Base-by-base conservation (phyloP, 495 filamentous ascomycete genomes). In the Penicillium alfredii region DNA sequence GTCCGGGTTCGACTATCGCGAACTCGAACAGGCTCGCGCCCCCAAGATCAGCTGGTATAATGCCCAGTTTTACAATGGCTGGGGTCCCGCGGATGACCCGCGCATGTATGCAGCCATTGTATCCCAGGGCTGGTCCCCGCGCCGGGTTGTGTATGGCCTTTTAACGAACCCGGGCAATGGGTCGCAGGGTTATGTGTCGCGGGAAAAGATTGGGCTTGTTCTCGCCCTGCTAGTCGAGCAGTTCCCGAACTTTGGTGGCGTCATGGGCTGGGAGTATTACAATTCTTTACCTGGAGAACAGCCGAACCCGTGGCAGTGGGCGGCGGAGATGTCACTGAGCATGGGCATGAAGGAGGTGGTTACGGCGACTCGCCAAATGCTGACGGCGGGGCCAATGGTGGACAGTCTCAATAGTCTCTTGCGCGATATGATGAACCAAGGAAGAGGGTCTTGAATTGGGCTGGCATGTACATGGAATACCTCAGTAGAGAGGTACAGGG, bases 241-340 rank as follows among this genome's bases (percentile, higher is more conserved):
- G 38, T 84, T 74, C 38, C 72, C 74, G 3, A 66, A 66, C 17
- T 88, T 90, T 55, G 86, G 86, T 6, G 85, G 86, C 2, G 77
- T 89, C 0, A 84, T 84, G 78, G 85, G 86, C 3, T 93, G 86
- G 86, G 86, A 90, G 55, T 93, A 86, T 47, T 90, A 82, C 53
- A 88, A 88, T 60, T 68, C 73, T 1, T 47, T 69, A 27, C 81
- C 81, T 0, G 80, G 78, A 6, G 77, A 64, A 8, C 54, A 51
- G 18, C 60, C 55, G 31, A 58, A 65, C 28, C 82, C 84, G n/a
- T 87, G 81, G 81, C 64, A 74, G 51, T 87, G 84, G 84, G 80
- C 76, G 2, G 65, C 76, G 31, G 49, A 54, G 26, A 81, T 86
- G 72, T 55, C 62, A 7, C 23, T 71, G 39, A 69, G 70, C 60